phyloP scores from a whole-genome alignment of 345 rosid genomes.

The Euphorbia lathyris region DNA sequence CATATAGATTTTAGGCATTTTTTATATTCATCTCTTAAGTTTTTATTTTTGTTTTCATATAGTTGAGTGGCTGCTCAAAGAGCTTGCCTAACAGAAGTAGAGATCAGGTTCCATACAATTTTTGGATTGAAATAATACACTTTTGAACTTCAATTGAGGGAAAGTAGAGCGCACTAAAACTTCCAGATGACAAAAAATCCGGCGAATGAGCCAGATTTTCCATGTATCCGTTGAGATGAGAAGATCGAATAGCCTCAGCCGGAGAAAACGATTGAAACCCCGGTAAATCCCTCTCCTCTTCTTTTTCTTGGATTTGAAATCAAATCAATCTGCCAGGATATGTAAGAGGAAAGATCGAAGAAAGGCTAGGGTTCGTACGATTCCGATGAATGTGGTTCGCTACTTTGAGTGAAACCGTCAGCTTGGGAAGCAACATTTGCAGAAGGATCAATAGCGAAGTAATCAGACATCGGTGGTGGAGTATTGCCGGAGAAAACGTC shows the following conservation, averaged over 20 bases:
- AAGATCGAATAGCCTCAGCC: slow-evolving; percentile 86
- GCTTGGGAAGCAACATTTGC: too few relatives aligned
- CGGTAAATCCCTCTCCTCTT: slow-evolving; percentile 29
- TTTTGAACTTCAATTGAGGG: slow-evolving; percentile 81
- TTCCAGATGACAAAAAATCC: slow-evolving; percentile 49
- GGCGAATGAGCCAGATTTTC: slow-evolving; percentile 32
- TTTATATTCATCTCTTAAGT: too few relatives aligned
- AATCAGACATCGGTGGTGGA: too few relatives aligned
- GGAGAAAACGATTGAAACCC: slow-evolving; percentile 78
- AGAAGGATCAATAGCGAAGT: too few relatives aligned
- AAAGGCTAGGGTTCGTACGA: slow-evolving; percentile 25
- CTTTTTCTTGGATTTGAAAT: slow-evolving; percentile 38
- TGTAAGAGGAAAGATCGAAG: slow-evolving; percentile 21
- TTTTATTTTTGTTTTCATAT: too few relatives aligned
- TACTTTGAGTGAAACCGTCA: too few relatives aligned
- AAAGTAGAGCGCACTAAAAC: slow-evolving; percentile 72
- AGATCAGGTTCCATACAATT: slow-evolving; percentile 68
- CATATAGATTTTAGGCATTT: too few relatives aligned
- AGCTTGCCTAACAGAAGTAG: slow-evolving; percentile 88
- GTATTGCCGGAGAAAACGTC: too few relatives aligned
- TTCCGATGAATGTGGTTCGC: too few relatives aligned
- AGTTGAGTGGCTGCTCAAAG: slow-evolving; percentile 91
- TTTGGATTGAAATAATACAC: slow-evolving; percentile 81
- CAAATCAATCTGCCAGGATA: slow-evolving; percentile 17
- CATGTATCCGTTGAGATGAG: slow-evolving; percentile 47